Percentiles rank a stretch among this genome's conserved stretches.
phyloP scores from a whole-genome alignment of 2,329 filamentous ascomycete species.

The Raffaelea ambrosiae region DNA sequence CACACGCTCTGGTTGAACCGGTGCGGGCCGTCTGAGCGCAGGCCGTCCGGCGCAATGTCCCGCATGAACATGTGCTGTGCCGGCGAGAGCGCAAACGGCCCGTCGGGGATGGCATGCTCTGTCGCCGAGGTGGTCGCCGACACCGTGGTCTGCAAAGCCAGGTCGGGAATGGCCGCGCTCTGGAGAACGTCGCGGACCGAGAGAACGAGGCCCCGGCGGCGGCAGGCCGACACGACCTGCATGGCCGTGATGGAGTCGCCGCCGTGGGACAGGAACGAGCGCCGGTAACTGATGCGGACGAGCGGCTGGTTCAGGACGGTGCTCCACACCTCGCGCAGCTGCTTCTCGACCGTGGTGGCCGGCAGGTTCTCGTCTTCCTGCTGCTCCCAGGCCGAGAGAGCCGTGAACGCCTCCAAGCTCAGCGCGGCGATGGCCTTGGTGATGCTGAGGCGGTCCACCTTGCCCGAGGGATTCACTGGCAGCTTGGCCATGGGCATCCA shows the following conservation, averaged over 20 bases:
- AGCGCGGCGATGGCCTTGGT: constrained; percentile 32
- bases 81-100: no score
- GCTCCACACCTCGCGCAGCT: constrained; percentile 40
- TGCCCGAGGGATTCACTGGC: constrained; percentile 19
- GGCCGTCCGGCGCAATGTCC: no score
- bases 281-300: constrained; percentile 29
- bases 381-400: constrained; percentile 12
- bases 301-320: constrained; percentile 30
- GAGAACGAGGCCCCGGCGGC: constrained; percentile 32
- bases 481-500: not conserved
- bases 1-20: no score
- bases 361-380: no score
- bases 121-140: no score
- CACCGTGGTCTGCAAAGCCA: no score
- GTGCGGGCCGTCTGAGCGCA: no score
- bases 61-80: no score
- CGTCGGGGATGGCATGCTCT: no score
- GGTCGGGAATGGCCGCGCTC: no score
- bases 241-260: no score
- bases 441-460: constrained; percentile 29
- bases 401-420: constrained; percentile 33
- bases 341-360: not conserved
- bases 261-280: constrained; percentile 33
- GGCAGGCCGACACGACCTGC: constrained; percentile 34
- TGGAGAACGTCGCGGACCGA: no score